Evolutionary conservation across 1,284 basidiomycete species (phyloP), one percentile per base, ranked within the genome.

Genomic region (Pascua guehoae): DNA sequence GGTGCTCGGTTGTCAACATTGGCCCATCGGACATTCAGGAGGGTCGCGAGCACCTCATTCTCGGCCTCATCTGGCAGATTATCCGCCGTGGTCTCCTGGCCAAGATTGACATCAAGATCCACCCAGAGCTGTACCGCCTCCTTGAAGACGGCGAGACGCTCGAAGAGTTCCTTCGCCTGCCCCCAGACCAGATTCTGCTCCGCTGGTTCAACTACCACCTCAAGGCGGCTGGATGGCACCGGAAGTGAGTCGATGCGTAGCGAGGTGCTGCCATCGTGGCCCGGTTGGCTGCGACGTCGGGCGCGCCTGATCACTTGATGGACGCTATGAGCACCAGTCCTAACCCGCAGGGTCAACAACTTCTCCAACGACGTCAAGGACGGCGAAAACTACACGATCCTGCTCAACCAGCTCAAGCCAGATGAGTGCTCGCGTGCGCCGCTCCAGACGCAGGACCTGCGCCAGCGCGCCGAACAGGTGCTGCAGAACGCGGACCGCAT

Each of bases 121-220:
- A 98, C 74, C 95, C 95, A 0, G 96, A 98, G 78, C 78, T 98
- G 58, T 98, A 97, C 78, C 84, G 95, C 38, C 82, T 98, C 40
- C 88, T 97, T 67, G 93, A 98, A 64, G 95, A 98, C 57, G 95
- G 85, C 42, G 95, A 98, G 82, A 97, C 93, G 0, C 85, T 98
- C 63, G 95, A 98, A 47, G 94, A 97, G 76, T 86, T 98, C 61
- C 81, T 98, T 59, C 83, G 89, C 58, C 78, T 98, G 66, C 96
- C 95, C 8, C 94, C 93, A 4, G 96, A 98, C 75, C 95, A 98
- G 79, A 96, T 98, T 67, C 79, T 98, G 44, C 78, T 98, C 41
- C 82, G 95, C 55, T 98, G 95, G 95, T 96, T 98, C 81, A 98
- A 98, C 79, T 98, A 90, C 77, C 96, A 98, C 77, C 80, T 98